Evolutionary conservation across 306 rosid genomes (phyloP).

Genomic region (Vigna reflexopilosa): DNA sequence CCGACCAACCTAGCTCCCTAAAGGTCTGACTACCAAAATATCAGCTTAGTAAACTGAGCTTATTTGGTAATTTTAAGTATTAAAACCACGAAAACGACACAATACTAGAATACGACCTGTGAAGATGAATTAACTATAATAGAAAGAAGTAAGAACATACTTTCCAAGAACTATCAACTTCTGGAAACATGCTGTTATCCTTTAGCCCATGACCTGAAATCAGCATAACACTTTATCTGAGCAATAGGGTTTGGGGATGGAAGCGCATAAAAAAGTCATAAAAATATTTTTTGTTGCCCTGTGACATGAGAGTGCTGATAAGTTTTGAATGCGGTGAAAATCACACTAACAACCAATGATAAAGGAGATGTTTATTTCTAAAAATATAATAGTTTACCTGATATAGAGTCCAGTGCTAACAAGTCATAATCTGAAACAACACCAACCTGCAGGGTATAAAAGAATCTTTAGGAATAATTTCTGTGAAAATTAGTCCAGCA

Average conservation of each 20-base stretch:
- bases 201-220: slow-evolving; percentile 67
- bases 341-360: neutral
- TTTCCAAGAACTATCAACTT: slow-evolving; percentile 91
- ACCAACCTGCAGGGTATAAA: slow-evolving; percentile 74
- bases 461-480: slow-evolving; percentile 43
- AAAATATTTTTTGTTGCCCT: slow-evolving; percentile 2
- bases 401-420: slow-evolving; percentile 89
- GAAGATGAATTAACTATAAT: slow-evolving; percentile 36
- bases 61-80: neutral
- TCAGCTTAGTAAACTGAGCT: slow-evolving; percentile 22
- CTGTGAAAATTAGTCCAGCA: slow-evolving; percentile 13
- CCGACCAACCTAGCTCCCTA: slow-evolving; percentile 26
- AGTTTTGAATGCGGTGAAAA: slow-evolving; percentile 32
- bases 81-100: neutral
- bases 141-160: slow-evolving; percentile 55
- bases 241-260: slow-evolving; percentile 22
- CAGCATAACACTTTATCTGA: slow-evolving; percentile 34
- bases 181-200: slow-evolving; percentile 85
- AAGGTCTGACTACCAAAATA: slow-evolving; percentile 36
- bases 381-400: slow-evolving; percentile 56
- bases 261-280: slow-evolving; percentile 18
- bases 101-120: slow-evolving; percentile 12
- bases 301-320: neutral
- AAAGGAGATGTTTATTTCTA: neutral
- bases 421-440: slow-evolving; percentile 95